phyloP scores from a whole-genome alignment of 78 protist genomes.

The Dictyostelium purpureum region DNA sequence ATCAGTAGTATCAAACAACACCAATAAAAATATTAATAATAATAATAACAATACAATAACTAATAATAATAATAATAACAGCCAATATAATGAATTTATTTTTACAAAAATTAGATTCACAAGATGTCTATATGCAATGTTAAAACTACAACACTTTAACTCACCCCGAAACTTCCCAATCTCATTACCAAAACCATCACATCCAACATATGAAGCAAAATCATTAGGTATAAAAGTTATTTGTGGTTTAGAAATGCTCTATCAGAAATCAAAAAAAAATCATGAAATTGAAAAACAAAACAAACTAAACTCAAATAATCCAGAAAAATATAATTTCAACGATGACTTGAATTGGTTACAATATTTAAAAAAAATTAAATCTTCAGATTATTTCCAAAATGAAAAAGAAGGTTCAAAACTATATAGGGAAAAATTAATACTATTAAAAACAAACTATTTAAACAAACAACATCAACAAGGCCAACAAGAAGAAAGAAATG shows the following conservation, averaged over 20 bases:
- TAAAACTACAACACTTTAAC: constrained; percentile 34
- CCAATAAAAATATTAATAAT: not conserved
- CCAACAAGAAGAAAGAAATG: not conserved
- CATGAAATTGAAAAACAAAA: no score
- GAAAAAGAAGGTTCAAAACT: constrained; percentile 33
- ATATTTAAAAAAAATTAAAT: not conserved
- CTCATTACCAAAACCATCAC: constrained; percentile 8
- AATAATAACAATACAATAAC: no score
- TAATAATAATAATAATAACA: no score
- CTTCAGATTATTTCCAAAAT: constrained; percentile 3
- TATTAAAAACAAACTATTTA: constrained; percentile 26
- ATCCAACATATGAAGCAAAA: constrained; percentile 17
- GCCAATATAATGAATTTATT: not conserved
- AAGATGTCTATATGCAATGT: constrained; percentile 50
- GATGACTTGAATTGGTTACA: not conserved
- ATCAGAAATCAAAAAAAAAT: not conserved
- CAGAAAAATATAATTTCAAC: not conserved
- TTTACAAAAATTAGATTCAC: not conserved
- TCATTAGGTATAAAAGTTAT: constrained; percentile 25
- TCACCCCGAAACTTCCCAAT: constrained; percentile 14
- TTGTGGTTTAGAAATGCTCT: constrained; percentile 41
- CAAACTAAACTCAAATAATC: not conserved
- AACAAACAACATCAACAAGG: not conserved
- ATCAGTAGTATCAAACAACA: not conserved
- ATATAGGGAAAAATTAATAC: constrained; percentile 20